Conservation (phyloP, 805 yeast species). For the Suhomyces pyralidae region DNA sequence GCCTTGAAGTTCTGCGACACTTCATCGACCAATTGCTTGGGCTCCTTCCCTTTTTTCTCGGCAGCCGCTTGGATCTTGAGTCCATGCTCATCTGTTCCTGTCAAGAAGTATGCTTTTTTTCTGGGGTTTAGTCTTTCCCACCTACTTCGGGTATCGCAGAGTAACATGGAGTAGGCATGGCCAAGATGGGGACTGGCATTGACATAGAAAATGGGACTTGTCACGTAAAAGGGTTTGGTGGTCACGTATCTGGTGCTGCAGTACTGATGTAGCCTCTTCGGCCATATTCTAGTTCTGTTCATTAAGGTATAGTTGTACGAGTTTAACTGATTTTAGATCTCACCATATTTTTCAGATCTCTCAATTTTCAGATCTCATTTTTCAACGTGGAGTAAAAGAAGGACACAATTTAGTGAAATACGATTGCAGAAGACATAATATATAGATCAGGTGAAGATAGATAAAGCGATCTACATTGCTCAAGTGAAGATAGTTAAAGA, state of each 20-base stretch:
- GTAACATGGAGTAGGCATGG: conserved; percentile 81
- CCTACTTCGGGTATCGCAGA: conserved; percentile 74
- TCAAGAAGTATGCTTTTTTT: conserved; percentile 52
- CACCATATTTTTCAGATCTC: not conserved
- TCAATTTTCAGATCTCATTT: too few species aligned
- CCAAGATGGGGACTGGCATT: conserved; percentile 95
- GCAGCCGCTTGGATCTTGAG: conserved; percentile 90
- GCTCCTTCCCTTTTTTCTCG: conserved; percentile 39
- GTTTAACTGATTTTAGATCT: too few species aligned
- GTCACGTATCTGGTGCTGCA: not conserved
- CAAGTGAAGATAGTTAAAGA: too few species aligned
- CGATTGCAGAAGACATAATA: too few species aligned
- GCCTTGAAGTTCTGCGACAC: conserved; percentile 61
- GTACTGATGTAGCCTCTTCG: not conserved
- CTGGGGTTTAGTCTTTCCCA: conserved; percentile 55
- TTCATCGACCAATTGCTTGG: conserved; percentile 70
- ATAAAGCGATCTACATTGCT: too few species aligned
- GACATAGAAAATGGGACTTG: conserved; percentile 95
- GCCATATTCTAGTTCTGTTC: not conserved
- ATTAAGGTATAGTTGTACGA: not conserved
- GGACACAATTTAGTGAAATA: too few species aligned
- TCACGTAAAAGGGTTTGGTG: conserved; percentile 47
- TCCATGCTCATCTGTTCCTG: conserved; percentile 98
- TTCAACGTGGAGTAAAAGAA: not conserved
- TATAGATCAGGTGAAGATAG: too few species aligned